Base-by-base conservation (phyloP, 2,329 filamentous ascomycete species). In the Colletotrichum lindemuthianum region DNA sequence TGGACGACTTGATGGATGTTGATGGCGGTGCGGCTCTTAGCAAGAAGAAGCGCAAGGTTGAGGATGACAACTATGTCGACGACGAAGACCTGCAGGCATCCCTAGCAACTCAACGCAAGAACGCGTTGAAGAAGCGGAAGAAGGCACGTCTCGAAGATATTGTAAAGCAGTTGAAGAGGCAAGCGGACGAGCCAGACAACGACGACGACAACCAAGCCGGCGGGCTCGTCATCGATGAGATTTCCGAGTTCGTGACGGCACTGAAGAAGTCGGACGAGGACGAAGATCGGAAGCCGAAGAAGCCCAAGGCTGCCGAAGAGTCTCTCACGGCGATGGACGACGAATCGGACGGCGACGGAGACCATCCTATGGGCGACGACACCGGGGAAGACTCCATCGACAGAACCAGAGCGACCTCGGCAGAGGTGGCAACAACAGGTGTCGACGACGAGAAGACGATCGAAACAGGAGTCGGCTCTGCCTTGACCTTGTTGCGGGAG, bases 211-310 rank as follows among this genome's bases (percentile, higher is more conserved):
- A 73, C 24, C 24, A 24, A 24, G 24, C 24, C 33, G 79, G 78
- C 36, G 95, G 93, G 2, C 82, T 99, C 2, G 86, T 97, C n/a
- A 94, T 99, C 61, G 95, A 97, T 66, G 96, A 97, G 74, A 97
- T 95, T 1, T 93, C 93, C 0, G 94, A 97, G 71, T 99, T 99
- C 71, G 91, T 99, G 36, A 91, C 93, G 33, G 93, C 93, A 59
- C 79, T 99, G 59, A 91, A 90, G 73, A 91, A 90, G 63, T 87
- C 90, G 12, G 85, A 82, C 16, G 82, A 84, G 8, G 80, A 84
- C 3, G 83, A 86, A 59, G 81, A 83, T 12, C 84, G 73, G 79
- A 91, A 76, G 78, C 84, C 72, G 68, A 82, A 74, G 72, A 84
- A 77, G 72, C 75, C 76, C 65, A 81, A 75, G 60, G 63, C 73